Evolutionary conservation across 768 basidiomycete species (phyloP).

Genomic region (Phylloporus sp.): DNA sequence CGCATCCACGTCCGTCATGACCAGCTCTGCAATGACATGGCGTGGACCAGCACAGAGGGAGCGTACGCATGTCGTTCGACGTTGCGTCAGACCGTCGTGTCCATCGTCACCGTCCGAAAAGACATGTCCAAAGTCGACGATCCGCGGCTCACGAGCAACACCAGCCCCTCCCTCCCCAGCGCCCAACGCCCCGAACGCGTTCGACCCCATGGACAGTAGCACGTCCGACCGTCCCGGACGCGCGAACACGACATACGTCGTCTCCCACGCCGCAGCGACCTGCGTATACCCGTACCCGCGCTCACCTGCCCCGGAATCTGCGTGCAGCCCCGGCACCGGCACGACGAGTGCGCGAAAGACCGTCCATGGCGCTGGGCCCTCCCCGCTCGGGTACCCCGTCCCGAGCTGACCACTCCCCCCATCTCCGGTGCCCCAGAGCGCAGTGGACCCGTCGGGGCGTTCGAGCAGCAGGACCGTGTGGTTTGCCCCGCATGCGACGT

Average conservation of each 20-base stretch:
- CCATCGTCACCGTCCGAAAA: constrained; percentile 37
- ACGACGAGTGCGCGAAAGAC: constrained; percentile 49
- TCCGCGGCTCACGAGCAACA: constrained; percentile 1
- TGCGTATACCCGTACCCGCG: constrained; percentile 41
- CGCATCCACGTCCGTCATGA: constrained; percentile 18
- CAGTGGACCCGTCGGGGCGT: constrained; percentile 28
- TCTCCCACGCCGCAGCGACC: constrained; percentile 78
- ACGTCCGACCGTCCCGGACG: constrained; percentile 39
- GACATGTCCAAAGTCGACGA: constrained; percentile 13
- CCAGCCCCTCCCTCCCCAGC: constrained; percentile 32
- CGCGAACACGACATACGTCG: constrained; percentile 66
- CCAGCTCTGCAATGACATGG: constrained; percentile 56
- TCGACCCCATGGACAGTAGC: constrained; percentile 73
- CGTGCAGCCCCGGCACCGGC: constrained; percentile 30
- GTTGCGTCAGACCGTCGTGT: constrained; percentile 4
- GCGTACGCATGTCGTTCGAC: constrained; percentile 33
- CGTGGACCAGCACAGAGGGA: constrained; percentile 62
- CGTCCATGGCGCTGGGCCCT: constrained; percentile 10
- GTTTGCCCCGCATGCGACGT: constrained; percentile 69
- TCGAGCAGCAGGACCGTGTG: constrained; percentile 67
- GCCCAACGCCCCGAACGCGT: constrained; percentile 84
- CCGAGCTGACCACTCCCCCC: constrained; percentile 72
- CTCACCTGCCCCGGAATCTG: constrained; percentile 21
- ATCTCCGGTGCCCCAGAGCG: constrained; percentile 75
- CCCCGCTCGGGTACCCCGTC: constrained; percentile 20